phyloP scores from a whole-genome alignment of 2,329 filamentous ascomycete species.

The Coniochaeta prunicola region DNA sequence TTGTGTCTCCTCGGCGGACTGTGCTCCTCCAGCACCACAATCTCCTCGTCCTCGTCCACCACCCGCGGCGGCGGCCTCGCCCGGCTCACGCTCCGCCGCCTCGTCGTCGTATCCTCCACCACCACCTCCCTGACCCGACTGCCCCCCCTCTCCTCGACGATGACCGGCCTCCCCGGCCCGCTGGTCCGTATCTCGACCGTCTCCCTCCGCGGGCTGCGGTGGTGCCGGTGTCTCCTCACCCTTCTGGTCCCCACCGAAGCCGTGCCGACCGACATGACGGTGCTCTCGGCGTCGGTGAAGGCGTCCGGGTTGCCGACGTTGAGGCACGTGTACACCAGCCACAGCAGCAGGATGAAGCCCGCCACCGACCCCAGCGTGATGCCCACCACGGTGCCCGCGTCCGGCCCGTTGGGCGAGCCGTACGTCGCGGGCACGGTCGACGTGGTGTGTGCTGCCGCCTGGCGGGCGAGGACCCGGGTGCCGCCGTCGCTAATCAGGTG shows the following conservation, averaged over 20 bases:
- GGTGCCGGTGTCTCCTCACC: slow-evolving; percentile 2
- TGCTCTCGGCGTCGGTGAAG: background rate
- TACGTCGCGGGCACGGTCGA: slow-evolving; percentile 23
- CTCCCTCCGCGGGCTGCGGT: slow-evolving; percentile 10
- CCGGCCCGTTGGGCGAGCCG: slow-evolving; percentile 16
- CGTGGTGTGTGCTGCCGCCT: slow-evolving; percentile 11
- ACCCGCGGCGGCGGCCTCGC: slow-evolving; percentile 12
- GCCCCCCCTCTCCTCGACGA: slow-evolving; percentile 15
- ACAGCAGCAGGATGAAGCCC: slow-evolving; percentile 29
- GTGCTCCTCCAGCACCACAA: slow-evolving; percentile 27
- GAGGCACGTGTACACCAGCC: slow-evolving; percentile 23
- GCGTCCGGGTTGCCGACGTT: slow-evolving; percentile 15
- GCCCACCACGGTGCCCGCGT: slow-evolving; percentile 29
- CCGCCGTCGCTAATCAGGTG: background rate
- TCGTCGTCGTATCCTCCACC: slow-evolving; percentile 17
- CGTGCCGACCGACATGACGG: slow-evolving; percentile 8
- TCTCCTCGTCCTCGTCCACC: slow-evolving; percentile 20
- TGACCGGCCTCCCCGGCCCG: slow-evolving; percentile 10
- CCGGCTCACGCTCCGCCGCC: slow-evolving; percentile 10
- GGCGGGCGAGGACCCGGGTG: slow-evolving; percentile 10
- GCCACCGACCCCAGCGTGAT: slow-evolving; percentile 34
- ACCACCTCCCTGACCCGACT: slow-evolving; percentile 17
- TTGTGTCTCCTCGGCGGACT: slow-evolving; percentile 16
- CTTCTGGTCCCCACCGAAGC: slow-evolving; percentile 7
- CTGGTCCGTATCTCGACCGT: slow-evolving; percentile 19